Evolutionary conservation across 192 early-diverging fungal species (phyloP).

Genomic region (Mortierella hygrophila): DNA sequence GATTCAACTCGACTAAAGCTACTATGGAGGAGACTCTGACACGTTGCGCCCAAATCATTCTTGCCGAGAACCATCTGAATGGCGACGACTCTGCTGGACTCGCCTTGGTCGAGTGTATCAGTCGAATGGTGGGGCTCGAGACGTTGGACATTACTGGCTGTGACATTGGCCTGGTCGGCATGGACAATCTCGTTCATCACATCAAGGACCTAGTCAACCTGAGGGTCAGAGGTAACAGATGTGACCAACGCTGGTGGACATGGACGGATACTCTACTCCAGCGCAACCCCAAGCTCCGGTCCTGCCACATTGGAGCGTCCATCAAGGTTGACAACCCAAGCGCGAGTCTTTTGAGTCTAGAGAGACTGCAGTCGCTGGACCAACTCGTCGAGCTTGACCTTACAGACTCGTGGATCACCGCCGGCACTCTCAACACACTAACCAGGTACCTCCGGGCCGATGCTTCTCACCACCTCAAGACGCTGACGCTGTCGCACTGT

Average conservation of each 20-base stretch:
- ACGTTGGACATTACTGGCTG: conserved; percentile 22
- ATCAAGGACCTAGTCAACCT: conserved; percentile 5
- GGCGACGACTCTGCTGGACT: conserved; percentile 20
- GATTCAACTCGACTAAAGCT: background rate
- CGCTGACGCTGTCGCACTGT: conserved; percentile 20
- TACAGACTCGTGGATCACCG: conserved; percentile 8
- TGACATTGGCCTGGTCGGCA: conserved; percentile 36
- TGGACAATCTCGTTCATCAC: conserved; percentile 24
- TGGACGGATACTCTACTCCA: conserved; percentile 35
- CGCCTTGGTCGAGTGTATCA: conserved; percentile 4
- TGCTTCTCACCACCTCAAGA: conserved; percentile 2
- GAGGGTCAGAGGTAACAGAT: conserved; percentile 28
- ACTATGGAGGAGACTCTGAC: background rate
- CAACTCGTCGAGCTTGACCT: conserved; percentile 25
- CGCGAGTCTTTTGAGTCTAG: conserved; percentile 16
- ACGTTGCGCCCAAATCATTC: conserved; percentile 6
- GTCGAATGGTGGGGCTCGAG: background rate
- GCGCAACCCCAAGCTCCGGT: conserved; percentile 7
- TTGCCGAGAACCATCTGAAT: conserved; percentile 28
- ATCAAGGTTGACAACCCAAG: background rate
- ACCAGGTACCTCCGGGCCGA: background rate
- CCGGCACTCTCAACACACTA: background rate
- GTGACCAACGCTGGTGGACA: conserved; percentile 36
- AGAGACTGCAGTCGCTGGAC: conserved; percentile 14
- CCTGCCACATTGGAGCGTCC: conserved; percentile 21